Evolutionary conservation across 768 basidiomycete genomes (phyloP), one percentile per base, ranked within the genome.

Genomic region (Leccinellum albellum): DNA sequence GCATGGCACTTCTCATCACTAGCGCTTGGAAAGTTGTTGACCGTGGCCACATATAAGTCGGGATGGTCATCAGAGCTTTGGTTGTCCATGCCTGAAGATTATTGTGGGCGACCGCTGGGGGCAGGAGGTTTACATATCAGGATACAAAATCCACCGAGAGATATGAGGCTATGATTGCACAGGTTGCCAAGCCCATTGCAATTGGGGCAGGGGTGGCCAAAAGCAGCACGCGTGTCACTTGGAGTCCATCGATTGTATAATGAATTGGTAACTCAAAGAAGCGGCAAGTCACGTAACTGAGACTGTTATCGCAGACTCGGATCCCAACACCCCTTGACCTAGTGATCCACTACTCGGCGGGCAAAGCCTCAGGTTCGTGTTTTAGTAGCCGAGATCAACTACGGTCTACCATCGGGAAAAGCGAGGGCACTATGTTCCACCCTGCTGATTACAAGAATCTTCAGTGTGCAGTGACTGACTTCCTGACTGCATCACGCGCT

Each of bases 1-100:
- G 52, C 50, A 33, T 63, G 68, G 26, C 61, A 51, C 33, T 65
- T 55, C 31, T 64, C 53, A 10, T 55, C 48, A 50, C 3, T 50
- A 3, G 20, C 4, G 50, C 47, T 37, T 24, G 55, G 26, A 0
- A n/a, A 9, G 24, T 24, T 44, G 35, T 56, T 46, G n/a, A 48
- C 29, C 2, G 20, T 44, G 24, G 48, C 23, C 14, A 54, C 50
- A 46, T 26, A 15, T 12, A 26, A 12, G 28, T 59, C 28, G 1
- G 42, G 26, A 33, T 44, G 33, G 15, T 24, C 24, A n/a, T 17
- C 23, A 14, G 45, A 12, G 4, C 23, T 50, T 51, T 33, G 52
- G 29, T 47, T 23, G 40, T 45, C 42, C 58, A 57, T 64, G 53
- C 1, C n/a, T 35, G 44, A 21, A 13, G 51, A 57, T 45, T 52